These are phyloP conservation scores for Coemansia sp. DNA, from an alignment of 192 early-diverging fungal genomes.

Conservation along the genomic window DNA sequence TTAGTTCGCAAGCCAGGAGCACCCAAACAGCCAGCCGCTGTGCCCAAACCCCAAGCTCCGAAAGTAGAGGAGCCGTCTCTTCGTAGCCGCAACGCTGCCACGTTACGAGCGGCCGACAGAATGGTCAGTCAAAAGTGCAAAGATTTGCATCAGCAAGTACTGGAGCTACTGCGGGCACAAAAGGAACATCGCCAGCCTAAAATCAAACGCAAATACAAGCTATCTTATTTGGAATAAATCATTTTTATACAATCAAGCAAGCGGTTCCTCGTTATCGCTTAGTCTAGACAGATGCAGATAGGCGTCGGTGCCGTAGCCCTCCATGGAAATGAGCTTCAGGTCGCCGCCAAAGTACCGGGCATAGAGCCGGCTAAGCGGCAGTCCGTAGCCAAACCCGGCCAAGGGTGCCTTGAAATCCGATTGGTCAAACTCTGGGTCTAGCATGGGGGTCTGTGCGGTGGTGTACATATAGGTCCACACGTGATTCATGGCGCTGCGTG, in stretches of 20 bases:
- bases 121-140: conserved; percentile 25
- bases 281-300: conserved; percentile 90
- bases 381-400: conserved; percentile 91
- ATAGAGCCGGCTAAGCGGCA: conserved; percentile 83
- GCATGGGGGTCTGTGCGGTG: conserved; percentile 67
- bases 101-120: conserved; percentile 22
- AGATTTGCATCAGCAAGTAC: conserved; percentile 27
- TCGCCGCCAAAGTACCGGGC: conserved; percentile 97
- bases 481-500: conserved; percentile 78
- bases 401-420: conserved; percentile 78
- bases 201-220: conserved; percentile 22
- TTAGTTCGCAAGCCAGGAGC: conserved; percentile 2
- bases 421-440: conserved; percentile 69
- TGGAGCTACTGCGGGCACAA: conserved; percentile 42
- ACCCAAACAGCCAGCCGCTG: background rate
- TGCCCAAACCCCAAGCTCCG: background rate
- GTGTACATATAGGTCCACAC: conserved; percentile 97
- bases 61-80: conserved; percentile 7
- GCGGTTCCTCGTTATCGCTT: conserved; percentile 86
- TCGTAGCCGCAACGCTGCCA: conserved; percentile 15
- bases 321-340: conserved; percentile 90
- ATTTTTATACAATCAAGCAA: conserved; percentile 47
- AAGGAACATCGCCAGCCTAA: conserved; percentile 33
- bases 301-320: conserved; percentile 92
- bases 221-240: conserved; percentile 31